Evolutionary conservation across 2,329 filamentous ascomycete species (phyloP), one percentile per base, ranked within the genome.

Genomic region (Penicillium sclerotiorum): DNA sequence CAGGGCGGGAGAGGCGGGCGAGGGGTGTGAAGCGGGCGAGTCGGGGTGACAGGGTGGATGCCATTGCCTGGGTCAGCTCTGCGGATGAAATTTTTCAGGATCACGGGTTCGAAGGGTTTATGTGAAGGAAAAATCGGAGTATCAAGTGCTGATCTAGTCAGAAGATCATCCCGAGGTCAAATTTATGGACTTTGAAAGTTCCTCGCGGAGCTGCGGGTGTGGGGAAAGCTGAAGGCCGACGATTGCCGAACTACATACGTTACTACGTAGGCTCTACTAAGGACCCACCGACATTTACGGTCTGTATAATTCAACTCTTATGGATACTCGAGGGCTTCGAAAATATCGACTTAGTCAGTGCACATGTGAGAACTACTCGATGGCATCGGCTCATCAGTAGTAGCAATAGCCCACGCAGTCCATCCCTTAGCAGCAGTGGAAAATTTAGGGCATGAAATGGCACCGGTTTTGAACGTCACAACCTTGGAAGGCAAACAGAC

Each of bases 31-130:
- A 53, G 44, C 59, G 61, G 22, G 61, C 39, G 30, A 65, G 57
- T 51, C 69, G 67, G 25, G 67, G 66, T 48, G 68, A 61, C 65
- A 72, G 69, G 40, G 37, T 60, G 25, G 42, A 44, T 18, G 58
- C 53, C 59, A 56, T 62, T 17, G 44, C 21, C 39, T 13, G 5
- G 21, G 28, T 36, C 25, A 32, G 32, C 22, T 20, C 27, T 25
- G 40, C 13, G 15, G 15, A 25, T 28, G 8, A 38, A 36, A 28
- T 21, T 11, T 11, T 22, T 23, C 40, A 49, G 35, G 30, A 54
- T 53, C 54, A 50, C 47, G 45, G 22, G 37, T 13, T 21, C 13
- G 17, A n/a, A 22, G 2, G 18, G 20, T 35, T 25, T 38, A 15
- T 35, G 9, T 5, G 15, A 20, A 21, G 7, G 22, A 21, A 32